Evolutionary conservation across 495 filamentous ascomycete species (phyloP).

Genomic region (Tuber umbilicatum): DNA sequence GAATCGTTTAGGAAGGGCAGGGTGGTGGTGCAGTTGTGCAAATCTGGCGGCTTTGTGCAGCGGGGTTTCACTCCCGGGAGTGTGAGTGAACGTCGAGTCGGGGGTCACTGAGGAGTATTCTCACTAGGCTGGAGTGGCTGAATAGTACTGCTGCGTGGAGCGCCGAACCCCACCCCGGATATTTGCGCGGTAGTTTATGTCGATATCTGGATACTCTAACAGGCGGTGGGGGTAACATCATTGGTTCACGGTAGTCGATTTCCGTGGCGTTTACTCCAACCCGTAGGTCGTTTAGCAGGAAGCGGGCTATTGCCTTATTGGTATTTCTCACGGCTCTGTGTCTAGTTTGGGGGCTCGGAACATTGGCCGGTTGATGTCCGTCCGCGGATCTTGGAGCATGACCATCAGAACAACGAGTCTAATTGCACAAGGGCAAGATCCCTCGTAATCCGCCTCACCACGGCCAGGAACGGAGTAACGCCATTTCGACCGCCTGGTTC

Average conservation of each 20-base stretch:
- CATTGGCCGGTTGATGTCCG: not conserved
- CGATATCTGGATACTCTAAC: not conserved
- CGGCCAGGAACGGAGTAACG: not conserved
- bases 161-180: too few relatives aligned
- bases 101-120: too few relatives aligned
- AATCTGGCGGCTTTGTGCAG: not conserved
- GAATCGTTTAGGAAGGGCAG: not conserved
- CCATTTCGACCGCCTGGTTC: not conserved
- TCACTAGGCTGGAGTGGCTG: too few relatives aligned
- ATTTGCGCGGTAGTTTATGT: not conserved
- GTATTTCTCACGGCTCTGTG: not conserved
- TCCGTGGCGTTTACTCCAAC: not conserved
- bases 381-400: not conserved
- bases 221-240: not conserved
- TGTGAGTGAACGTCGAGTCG: not conserved
- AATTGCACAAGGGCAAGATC: too few relatives aligned
- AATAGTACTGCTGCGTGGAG: too few relatives aligned
- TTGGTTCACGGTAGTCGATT: not conserved
- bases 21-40: not conserved
- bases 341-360: not conserved
- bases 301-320: not conserved
- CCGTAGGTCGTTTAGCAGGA: not conserved
- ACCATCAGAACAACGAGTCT: too few relatives aligned
- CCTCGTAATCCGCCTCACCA: too few relatives aligned
- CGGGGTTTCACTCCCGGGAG: not conserved